phyloP scores from a whole-genome alignment of 2,329 filamentous ascomycete genomes.

The Thelonectria olida region DNA sequence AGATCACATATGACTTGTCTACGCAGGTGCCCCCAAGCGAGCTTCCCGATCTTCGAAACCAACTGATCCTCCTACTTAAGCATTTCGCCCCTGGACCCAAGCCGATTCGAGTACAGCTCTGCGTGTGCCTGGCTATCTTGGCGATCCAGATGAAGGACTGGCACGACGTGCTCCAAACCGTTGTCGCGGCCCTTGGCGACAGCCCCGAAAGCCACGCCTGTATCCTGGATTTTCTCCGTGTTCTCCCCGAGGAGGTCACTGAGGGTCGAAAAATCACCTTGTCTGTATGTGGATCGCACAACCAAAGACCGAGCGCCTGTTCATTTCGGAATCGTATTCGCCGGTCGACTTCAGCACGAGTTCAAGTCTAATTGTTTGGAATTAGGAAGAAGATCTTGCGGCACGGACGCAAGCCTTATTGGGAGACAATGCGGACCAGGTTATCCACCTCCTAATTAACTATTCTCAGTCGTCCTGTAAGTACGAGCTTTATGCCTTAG shows the following conservation, averaged over 20 bases:
- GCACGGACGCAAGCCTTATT: slow-evolving; percentile 88
- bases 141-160: slow-evolving; percentile 96
- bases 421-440: slow-evolving; percentile 88
- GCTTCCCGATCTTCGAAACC: slow-evolving; percentile 80
- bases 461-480: slow-evolving; percentile 92
- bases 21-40: slow-evolving; percentile 84
- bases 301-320: slow-evolving; percentile 52
- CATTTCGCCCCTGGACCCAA: slow-evolving; percentile 84
- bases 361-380: slow-evolving; percentile 52
- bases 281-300: slow-evolving; percentile 85
- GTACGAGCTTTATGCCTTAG: slow-evolving; percentile 32
- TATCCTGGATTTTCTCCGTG: slow-evolving; percentile 94
- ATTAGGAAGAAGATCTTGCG: slow-evolving; percentile 93
- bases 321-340: slow-evolving; percentile 46
- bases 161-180: slow-evolving; percentile 89
- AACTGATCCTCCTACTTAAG: slow-evolving; percentile 83
- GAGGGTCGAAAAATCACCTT: slow-evolving; percentile 99
- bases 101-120: slow-evolving; percentile 88
- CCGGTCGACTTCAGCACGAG: slow-evolving; percentile 47
- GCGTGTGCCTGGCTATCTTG: slow-evolving; percentile 91
- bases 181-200: slow-evolving; percentile 80
- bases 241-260: slow-evolving; percentile 97
- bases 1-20: slow-evolving; percentile 95
- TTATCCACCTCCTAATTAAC: slow-evolving; percentile 85
- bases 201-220: slow-evolving; percentile 83